Base-by-base conservation (phyloP, 2,329 filamentous ascomycete species). In the Aureobasidium leucospermi region DNA sequence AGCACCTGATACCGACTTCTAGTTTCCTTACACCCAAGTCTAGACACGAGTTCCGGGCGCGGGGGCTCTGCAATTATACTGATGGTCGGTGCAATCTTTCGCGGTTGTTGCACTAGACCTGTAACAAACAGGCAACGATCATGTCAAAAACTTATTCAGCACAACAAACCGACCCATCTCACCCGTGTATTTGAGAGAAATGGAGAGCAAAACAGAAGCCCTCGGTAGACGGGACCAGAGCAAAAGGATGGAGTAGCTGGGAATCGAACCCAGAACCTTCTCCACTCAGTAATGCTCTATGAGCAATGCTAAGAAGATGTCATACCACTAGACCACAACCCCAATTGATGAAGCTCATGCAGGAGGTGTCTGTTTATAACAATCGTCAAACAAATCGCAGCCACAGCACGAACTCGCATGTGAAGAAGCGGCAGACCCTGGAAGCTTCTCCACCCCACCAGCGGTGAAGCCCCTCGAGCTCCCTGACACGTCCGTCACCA, bases 261-360 rank as follows among this genome's bases (percentile, higher is more conserved):
- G 51, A 55, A 55, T 55, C 51, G 51, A 55, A 55, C 51, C 51
- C 51, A 55, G 51, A 55, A 55, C 51, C 51, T 55, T 55, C 51
- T 55, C 51, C 51, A 55, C 51, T 55, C 38, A 55, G 51, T 15
- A 45, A 13, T 43, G 16, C 51, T 55, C 38, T 2, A 23, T 28
- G 39, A 55, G 51, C 38, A 43, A 45, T 55, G 51, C 51, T 55
- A 55, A 55, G 51, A 55, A 55, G 51, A 55, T 55, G 51, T 55
- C 51, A 55, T 55, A 55, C 51, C 51, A 55, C 51, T 55, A 55
- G 51, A 55, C 51, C 51, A 55, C 51, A 43, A 55, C 38, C 51
- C 51, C 51, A 28, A n/a, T 38, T 51, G 34, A 39, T 39, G 34
- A 38, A 53, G 49, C 23, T 6, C n/a, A 11, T 3, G 11, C 11